phyloP scores from a whole-genome alignment of 192 early-diverging fungal genomes.

The Coemansia sp. region DNA sequence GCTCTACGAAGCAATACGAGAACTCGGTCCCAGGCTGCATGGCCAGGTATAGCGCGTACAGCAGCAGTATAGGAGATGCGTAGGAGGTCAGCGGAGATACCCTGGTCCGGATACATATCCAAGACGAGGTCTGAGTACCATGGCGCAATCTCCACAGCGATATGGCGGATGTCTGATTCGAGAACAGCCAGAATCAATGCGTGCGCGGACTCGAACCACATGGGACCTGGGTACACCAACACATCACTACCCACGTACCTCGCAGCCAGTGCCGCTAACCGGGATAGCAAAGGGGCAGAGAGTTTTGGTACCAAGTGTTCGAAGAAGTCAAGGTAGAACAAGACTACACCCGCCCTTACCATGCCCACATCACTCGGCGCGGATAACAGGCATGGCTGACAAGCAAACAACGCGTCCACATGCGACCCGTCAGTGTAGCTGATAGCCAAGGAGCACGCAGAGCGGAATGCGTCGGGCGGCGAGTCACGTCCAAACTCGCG shows the following conservation, averaged over 20 bases:
- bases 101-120: conserved; percentile 12
- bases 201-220: conserved; percentile 50
- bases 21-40: conserved; percentile 14
- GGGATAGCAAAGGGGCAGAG: background rate
- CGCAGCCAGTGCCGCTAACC: conserved; percentile 31
- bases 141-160: conserved; percentile 11
- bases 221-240: background rate
- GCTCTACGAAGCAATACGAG: background rate
- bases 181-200: conserved; percentile 29
- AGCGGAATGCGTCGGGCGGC: conserved; percentile 18
- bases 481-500: conserved; percentile 4
- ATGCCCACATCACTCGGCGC: too few relatives aligned
- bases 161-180: conserved; percentile 11
- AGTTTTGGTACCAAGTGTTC: conserved; percentile 29
- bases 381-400: conserved; percentile 25
- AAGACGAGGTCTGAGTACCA: conserved; percentile 41
- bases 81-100: conserved; percentile 29
- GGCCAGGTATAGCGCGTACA: background rate
- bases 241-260: conserved; percentile 12
- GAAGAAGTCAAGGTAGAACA: conserved; percentile 45
- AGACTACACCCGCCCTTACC: conserved; percentile 5
- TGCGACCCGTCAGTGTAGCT: background rate
- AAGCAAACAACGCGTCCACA: conserved; percentile 12
- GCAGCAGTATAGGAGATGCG: conserved; percentile 33
- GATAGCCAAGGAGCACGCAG: conserved; percentile 6